Base-by-base conservation (phyloP, 768 basidiomycete genomes). In the Inosperma sp. region DNA sequence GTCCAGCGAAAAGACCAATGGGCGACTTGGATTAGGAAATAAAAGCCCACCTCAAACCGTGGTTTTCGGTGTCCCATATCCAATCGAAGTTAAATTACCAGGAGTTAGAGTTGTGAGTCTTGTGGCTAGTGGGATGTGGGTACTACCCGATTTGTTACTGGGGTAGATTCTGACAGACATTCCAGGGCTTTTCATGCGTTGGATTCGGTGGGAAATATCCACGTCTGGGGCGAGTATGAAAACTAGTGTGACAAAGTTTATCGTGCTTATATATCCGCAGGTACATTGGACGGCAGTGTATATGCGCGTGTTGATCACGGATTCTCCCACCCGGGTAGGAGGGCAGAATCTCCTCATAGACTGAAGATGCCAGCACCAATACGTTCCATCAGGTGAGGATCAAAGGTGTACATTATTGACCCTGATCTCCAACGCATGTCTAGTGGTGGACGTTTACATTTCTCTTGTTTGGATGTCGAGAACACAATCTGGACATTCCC, bases 141-240 rank as follows among this genome's bases (percentile, higher is more conserved):
- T 68, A 26, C 37, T 5, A 31, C 33, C 26, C 36, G 26, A 41
- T n/a, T 23, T 49, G 19, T 49, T 8, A 50, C 25, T 33, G 14
- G 21, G 19, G 19, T 10, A 23, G 22, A 16, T 37, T 27, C 48
- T 55, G 44, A 55, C 31, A 26, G 27, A 27, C 14, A 10, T 29
- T 17, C 25, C 52, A 93, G 89, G 89, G 88, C 84, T 26, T 94
- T 92, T 66, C 86, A 92, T 60, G 90, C 88, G 2, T 68, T 94
- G 33, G 88, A 93, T 65, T 82, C 87, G 1, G 65, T 77, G 42
- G 92, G 92, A 6, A 66, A 70, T 26, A 67, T 94, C 19, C 77
- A 83, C 60, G 84, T 84, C n/a, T 94, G 92, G 89, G 93, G 89
- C 88, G 59, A 52, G 71, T 61, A 36, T 2, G 40, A 39, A 40